Evolutionary conservation across 169 alveolate genomes (phyloP), one percentile per base, ranked within the genome.

Genomic region (Eimeria tenella): DNA sequence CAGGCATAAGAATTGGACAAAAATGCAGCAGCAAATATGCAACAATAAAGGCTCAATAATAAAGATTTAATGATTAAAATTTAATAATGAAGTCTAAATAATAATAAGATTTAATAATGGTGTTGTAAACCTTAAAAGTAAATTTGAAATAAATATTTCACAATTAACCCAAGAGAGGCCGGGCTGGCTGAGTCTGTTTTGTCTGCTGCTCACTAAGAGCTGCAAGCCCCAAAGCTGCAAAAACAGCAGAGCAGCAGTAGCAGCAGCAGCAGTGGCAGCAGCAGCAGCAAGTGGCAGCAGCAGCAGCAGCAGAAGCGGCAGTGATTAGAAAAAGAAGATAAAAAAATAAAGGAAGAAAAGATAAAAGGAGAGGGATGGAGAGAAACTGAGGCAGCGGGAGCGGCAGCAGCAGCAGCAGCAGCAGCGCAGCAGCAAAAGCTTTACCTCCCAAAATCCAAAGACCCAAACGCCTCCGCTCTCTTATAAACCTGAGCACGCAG

Each of bases 201-300:
- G 13, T 73, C 58, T 73, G 84, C 84, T 73, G 84, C 84, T 73
- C 84, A 19, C 84, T 73, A 9, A 73, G 58, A 7, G 84, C 84
- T 31, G 84, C 84, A 1, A 73, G 53, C 56, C 52, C 60, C 60
- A 73, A 42, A 73, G 84, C 84, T 73, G 84, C 84, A 42, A 0
- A 17, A 10, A 58, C 0, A 58, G 68, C 19, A 3, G 1, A 58
- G 19, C 68, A 13, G 68, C 68, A 58, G 68, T 1, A 58, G 19
- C 21, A 21, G 50, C 9, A 68, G 19, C 9, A 21, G 68, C 68
- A 58, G 19, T 3, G 2, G 21, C 68, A 58, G 68, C 68, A 58
- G 68, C 11, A 58, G 68, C 68, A 58, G 68, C 68, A 58, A 58
- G 19, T 58, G 2, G 68, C 11, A 58, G 68, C 68, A 2, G 42